phyloP scores from a whole-genome alignment of 371 early-diverging fungal genomes.

The Sporodiniella umbellata region DNA sequence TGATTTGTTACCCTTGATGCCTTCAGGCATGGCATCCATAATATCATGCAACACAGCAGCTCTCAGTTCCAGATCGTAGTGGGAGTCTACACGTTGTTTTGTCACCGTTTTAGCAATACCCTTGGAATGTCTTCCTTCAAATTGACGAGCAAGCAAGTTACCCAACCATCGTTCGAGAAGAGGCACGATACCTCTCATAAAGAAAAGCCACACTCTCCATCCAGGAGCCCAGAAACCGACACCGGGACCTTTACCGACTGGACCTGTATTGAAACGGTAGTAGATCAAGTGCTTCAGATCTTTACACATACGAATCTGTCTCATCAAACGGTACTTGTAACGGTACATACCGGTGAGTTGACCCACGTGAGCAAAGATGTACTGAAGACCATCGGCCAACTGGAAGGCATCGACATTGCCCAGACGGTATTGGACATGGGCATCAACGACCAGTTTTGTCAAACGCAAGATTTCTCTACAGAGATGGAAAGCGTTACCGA shows the following conservation, averaged over 20 bases:
- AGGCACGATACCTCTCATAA: slow-evolving; percentile 97
- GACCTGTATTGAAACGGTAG: slow-evolving; percentile 95
- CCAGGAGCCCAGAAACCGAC: slow-evolving; percentile 99
- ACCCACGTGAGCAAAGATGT: slow-evolving; percentile 99
- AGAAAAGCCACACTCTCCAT: slow-evolving; percentile 99
- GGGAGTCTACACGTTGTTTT: slow-evolving; percentile 98
- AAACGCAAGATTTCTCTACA: slow-evolving; percentile 96
- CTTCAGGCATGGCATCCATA: slow-evolving; percentile 97
- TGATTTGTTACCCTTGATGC: slow-evolving; percentile 94
- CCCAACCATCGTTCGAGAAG: slow-evolving; percentile 97
- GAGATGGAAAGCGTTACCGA: slow-evolving; percentile 98
- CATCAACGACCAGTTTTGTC: slow-evolving; percentile 96
- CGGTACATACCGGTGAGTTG: slow-evolving; percentile 99
- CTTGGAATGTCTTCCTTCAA: slow-evolving; percentile 97
- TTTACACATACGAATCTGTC: slow-evolving; percentile 96
- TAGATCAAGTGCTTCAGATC: slow-evolving; percentile 95
- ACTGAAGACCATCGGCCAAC: slow-evolving; percentile 96
- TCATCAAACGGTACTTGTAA: slow-evolving; percentile 98
- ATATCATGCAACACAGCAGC: slow-evolving; percentile 98
- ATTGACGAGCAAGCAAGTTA: slow-evolving; percentile 96
- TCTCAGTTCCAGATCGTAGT: slow-evolving; percentile 96
- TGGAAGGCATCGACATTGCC: slow-evolving; percentile 97
- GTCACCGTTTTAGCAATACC: slow-evolving; percentile 98
- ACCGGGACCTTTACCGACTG: slow-evolving; percentile 97
- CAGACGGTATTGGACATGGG: slow-evolving; percentile 95